Evolutionary conservation across 2,329 filamentous ascomycete species (phyloP).

Genomic region (Ceratocystis alfenasii): DNA sequence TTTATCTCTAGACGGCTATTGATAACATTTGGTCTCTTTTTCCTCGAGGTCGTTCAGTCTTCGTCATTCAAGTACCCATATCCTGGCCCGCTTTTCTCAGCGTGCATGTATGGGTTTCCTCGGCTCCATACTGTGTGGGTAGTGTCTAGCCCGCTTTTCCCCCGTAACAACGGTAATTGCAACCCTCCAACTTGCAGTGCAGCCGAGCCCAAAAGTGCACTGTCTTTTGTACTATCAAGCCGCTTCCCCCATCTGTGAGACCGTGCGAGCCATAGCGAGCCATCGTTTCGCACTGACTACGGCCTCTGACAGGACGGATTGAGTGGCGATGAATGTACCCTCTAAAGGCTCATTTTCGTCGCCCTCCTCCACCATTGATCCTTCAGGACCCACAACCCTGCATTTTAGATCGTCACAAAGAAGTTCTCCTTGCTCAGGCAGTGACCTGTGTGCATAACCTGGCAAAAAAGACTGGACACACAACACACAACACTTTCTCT

Average conservation of each 20-base stretch:
- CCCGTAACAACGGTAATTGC: conserved; percentile 2
- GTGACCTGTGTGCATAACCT: conserved; percentile 4
- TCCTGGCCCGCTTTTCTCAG: background rate
- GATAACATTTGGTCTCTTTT: background rate
- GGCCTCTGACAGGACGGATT: background rate
- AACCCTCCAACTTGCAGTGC: background rate
- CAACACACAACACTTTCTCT: background rate
- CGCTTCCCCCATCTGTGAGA: conserved; percentile 8
- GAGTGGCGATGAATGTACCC: conserved; percentile 15
- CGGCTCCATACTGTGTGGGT: background rate
- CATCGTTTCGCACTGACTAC: conserved; percentile 9
- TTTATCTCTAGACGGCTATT: background rate
- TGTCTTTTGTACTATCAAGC: conserved; percentile 11
- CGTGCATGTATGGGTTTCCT: background rate
- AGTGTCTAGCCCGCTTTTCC: conserved; percentile 1
- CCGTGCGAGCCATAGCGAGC: background rate
- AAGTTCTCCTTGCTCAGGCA: background rate
- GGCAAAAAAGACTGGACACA: conserved; percentile 1
- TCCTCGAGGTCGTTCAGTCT: background rate
- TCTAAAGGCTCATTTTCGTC: background rate
- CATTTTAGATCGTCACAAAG: background rate
- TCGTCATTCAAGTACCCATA: background rate
- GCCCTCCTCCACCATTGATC: background rate
- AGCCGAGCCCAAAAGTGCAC: conserved; percentile 11
- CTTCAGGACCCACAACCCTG: background rate